Base-by-base conservation (phyloP, 345 rosid species). In the Citrus australasica region DNA sequence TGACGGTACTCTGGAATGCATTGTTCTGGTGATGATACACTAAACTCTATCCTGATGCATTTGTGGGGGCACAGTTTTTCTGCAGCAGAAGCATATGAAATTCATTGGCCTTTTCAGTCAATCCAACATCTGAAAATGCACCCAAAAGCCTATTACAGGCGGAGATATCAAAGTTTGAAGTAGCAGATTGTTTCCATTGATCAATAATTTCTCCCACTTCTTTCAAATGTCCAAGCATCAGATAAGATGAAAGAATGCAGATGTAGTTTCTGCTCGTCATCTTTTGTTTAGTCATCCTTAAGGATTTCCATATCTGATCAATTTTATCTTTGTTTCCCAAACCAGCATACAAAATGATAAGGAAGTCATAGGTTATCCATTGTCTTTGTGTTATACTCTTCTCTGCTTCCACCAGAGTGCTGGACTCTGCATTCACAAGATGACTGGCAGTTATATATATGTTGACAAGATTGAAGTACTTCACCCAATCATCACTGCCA, bases 321-420 rank as follows among this genome's bases (percentile, higher is more conserved):
- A 95, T 79, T 83, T 82, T 90, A 69, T 82, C 93, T 85, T 89
- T 96, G 87, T 90, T 91, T 42, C 89, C 89, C 82, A 96, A 76
- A 73, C 92, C 92, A 10, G 95, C 92, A 81, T 92, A 80, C 71
- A 94, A 82, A 81, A 94, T 88, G 80, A 94, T 82, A 28, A 95
- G 94, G 76, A 93, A 93, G 86, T 92, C 98, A 32, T 96, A 96
- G 0, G 92, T 90, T 69, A 94, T 86, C 98, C 97, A 96, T 76
- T 96, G 97, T 84, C 99, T 85, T 56, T 89, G 98, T 6, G 93
- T 82, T 38, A 92, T 77, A 60, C 88, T 66, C 75, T 85, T 91
- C 82, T 88, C 97, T 0, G 90, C 80, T 86, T 89, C 97, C 7
- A 90, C 88, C 0, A 89, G 89, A 68, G 90, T 67, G 46, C 78